Evolutionary conservation across 768 basidiomycete genomes (phyloP), one percentile per base, ranked within the genome.

Genomic region (Kwoniella botswanensis): DNA sequence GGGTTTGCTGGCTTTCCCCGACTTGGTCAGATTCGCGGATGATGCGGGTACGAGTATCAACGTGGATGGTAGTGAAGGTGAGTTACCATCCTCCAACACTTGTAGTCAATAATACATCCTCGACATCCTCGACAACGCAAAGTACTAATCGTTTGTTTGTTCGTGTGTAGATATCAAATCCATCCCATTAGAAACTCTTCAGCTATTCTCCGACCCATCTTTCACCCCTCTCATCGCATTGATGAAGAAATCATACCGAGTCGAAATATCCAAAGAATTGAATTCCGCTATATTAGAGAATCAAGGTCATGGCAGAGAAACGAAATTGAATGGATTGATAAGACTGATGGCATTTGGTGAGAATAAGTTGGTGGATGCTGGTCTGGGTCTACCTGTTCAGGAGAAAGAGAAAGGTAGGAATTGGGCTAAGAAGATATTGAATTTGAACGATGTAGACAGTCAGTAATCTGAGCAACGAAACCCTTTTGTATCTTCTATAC

Each of bases 281-380:
- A 99, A 99, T 80, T 91, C 93, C 0, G 95, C 96, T 42, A 96
- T 99, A 66, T 85, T 99, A 80, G 93, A 94, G 78, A 92, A 91
- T 78, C 86, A 94, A 72, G 92, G 93, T 74, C 93, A 98, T 78
- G 93, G 94, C 0, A 92, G 91, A 81, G 93, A 96, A 82, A 93
- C 95, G 67, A 97, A 96, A 84, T 85, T 98, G 62, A 88, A 91
- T 35, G 90, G 89, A 18, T 81, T 98, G 80, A 84, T 98, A 83
- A 90, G 91, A 84, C 86, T 97, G 75, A 86, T 95, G 76, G 89
- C 88, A 57, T 98, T 94, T 94, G 94, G 93, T 0, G 94, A 96
- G 85, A 86, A 86, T 60, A 85, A 91, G 87, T 83, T 96, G 74
- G 88, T 77, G 67, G 92, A 93, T 79, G 62, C 63, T 9, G 79